These are phyloP conservation scores for Diutina pseudorugosa DNA, from an alignment of 1,139 yeast species.

Conservation along the genomic window DNA sequence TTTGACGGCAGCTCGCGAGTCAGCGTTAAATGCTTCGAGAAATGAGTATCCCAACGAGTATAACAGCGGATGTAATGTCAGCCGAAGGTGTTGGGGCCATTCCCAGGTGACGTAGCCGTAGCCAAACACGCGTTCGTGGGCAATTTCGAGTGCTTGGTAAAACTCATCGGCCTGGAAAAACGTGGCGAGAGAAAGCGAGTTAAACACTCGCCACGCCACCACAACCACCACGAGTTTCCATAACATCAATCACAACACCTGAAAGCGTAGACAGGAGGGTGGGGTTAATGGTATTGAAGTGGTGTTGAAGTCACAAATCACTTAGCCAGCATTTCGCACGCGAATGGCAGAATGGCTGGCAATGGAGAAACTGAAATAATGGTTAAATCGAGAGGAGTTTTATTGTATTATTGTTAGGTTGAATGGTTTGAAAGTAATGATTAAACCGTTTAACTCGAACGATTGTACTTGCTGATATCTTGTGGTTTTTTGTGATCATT, in stretches of 20 bases:
- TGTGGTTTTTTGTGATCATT: too few species aligned
- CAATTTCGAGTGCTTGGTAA: constrained; percentile 90
- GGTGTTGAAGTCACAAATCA: too few species aligned
- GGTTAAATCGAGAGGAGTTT: too few species aligned
- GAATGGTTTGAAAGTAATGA: too few species aligned
- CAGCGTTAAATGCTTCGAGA: constrained; percentile 7
- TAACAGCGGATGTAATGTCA: constrained; percentile 68
- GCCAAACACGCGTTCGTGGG: constrained; percentile 62
- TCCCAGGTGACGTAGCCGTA: constrained; percentile 93
- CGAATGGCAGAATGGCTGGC: too few species aligned
- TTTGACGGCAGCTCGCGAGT: constrained; percentile 8
- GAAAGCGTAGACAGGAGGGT: too few species aligned
- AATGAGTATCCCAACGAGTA: constrained; percentile 36
- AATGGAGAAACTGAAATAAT: too few species aligned
- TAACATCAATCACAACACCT: neutral
- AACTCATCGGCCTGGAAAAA: constrained; percentile 96
- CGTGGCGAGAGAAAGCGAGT: constrained; percentile 53
- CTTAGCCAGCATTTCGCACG: too few species aligned
- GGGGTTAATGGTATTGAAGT: too few species aligned
- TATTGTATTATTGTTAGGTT: too few species aligned
- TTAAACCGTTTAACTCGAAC: too few species aligned
- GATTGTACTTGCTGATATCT: too few species aligned
- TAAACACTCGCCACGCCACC: constrained; percentile 32
- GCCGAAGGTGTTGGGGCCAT: constrained; percentile 67
- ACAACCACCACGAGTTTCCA: neutral